Percentiles rank a stretch among this genome's conserved stretches.
Conservation (phyloP, 768 basidiomycete species). For the Leucosporidium creatinivorum region DNA sequence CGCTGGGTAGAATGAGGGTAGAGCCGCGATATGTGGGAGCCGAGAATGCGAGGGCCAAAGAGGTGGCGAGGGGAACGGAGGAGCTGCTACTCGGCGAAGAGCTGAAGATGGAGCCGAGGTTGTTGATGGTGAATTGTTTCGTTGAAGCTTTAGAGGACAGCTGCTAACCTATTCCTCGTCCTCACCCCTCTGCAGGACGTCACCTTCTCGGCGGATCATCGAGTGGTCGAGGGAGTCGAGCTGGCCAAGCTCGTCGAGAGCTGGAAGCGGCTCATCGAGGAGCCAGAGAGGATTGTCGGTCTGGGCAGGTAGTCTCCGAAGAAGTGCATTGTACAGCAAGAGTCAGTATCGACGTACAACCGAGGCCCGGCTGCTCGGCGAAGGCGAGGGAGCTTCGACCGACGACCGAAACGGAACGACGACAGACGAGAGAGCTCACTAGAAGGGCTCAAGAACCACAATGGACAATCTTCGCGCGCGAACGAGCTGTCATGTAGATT, state of each 20-base stretch:
- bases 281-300: slow-evolving; percentile 61
- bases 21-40: slow-evolving; percentile 18
- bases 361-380: too few relatives aligned
- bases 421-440: too few relatives aligned
- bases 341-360: too few relatives aligned
- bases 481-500: too few relatives aligned
- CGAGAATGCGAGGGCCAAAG: slow-evolving; percentile 10
- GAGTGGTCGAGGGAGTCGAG: slow-evolving; percentile 82
- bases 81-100: slow-evolving; percentile 48
- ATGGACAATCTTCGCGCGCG: too few relatives aligned
- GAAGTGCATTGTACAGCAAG: too few relatives aligned
- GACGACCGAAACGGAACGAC: too few relatives aligned
- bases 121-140: slow-evolving; percentile 22
- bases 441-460: too few relatives aligned
- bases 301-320: neutral
- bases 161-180: neutral
- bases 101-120: slow-evolving; percentile 50
- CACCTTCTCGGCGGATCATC: slow-evolving; percentile 80
- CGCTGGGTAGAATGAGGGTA: slow-evolving; percentile 60
- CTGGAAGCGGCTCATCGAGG: slow-evolving; percentile 74
- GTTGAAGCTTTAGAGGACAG: neutral
- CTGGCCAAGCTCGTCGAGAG: slow-evolving; percentile 63
- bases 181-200: slow-evolving; percentile 43
- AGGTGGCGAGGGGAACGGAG: slow-evolving; percentile 42
- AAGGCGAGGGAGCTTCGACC: too few relatives aligned